Conservation (phyloP, 371 early-diverging fungal species). For the Homolaphlyctis polyrhiza region DNA sequence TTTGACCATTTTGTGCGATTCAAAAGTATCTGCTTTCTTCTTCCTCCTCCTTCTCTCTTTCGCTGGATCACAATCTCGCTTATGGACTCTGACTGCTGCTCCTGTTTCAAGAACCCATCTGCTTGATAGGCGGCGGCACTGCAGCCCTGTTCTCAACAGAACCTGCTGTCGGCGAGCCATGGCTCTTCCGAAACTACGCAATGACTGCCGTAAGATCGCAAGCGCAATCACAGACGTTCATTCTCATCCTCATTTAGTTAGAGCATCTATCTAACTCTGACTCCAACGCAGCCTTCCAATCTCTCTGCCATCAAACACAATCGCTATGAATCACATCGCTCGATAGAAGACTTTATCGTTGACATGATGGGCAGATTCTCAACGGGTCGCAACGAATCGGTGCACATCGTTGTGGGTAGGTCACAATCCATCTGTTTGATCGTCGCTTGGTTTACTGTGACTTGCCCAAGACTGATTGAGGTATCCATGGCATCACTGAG, state of each 20-base stretch:
- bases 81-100: not conserved
- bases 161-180: conserved; percentile 2
- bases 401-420: conserved; percentile 16
- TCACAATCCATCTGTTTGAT: conserved; percentile 2
- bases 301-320: not conserved
- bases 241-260: not conserved
- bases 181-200: conserved; percentile 4
- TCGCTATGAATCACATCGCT: not conserved
- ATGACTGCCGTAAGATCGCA: conserved; percentile 8
- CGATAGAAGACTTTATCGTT: conserved; percentile 16
- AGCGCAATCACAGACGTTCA: not conserved
- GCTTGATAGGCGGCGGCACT: conserved; percentile 12
- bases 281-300: conserved; percentile 7
- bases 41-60: not conserved
- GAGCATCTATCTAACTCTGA: not conserved
- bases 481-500: too few relatives aligned
- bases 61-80: not conserved
- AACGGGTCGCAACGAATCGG: not conserved
- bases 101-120: conserved; percentile 3
- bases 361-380: conserved; percentile 7
- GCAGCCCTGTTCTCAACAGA: conserved; percentile 8
- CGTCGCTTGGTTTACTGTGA: not conserved
- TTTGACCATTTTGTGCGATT: conserved; percentile 9
- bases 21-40: conserved; percentile 8
- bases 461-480: not conserved